Base-by-base conservation (phyloP, 2,329 filamentous ascomycete species). In the Bipolaris victoriae region DNA sequence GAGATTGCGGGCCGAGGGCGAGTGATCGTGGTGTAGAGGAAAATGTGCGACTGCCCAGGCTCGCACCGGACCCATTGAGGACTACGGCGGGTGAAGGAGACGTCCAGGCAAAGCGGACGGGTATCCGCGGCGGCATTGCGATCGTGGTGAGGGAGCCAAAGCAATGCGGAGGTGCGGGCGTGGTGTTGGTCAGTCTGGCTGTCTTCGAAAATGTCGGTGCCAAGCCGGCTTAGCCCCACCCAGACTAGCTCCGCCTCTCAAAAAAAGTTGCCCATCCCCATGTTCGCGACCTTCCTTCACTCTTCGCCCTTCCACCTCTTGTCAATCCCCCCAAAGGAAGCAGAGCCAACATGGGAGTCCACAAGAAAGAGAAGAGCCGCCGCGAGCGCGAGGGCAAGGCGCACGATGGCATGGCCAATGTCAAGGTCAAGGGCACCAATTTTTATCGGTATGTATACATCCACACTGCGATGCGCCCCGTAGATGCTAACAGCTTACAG, bases 361-460 rank as follows among this genome's bases (percentile, higher is more conserved):
- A 87, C 71, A 98, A 98, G 84, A 97, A 97, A 80, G 94, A 98
- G 80, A 88, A 87, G 64, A 85, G 82, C 77, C 88, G 94, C 80
- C 90, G 90, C 77, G 85, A 84, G 81, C 90, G 92, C 77, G 88
- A 97, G 84, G 92, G 91, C 68, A 94, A 93, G 81, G 86, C 85
- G 48, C 86, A 86, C 66, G 90, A 95, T 86, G 92, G 92, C 76
- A 92, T 97, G 86, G 88, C 81, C 71, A 98, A 98, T 81, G 91
- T 98, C 73, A 91, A 89, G 72, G 84, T 88, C 69, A 99, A 99
- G 82, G 95, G 95, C 80, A 94, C 98, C 84, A 98, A 98, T 83
- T 99, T 98, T 82, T 98, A 98, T 82, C 88, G 67, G 66, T 67
- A 68, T 11, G 57, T 22, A 20, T 36, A 7, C 26, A 29, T 29